Evolutionary conservation across 306 rosid species (phyloP).

Genomic region (Corylus heterophylla): DNA sequence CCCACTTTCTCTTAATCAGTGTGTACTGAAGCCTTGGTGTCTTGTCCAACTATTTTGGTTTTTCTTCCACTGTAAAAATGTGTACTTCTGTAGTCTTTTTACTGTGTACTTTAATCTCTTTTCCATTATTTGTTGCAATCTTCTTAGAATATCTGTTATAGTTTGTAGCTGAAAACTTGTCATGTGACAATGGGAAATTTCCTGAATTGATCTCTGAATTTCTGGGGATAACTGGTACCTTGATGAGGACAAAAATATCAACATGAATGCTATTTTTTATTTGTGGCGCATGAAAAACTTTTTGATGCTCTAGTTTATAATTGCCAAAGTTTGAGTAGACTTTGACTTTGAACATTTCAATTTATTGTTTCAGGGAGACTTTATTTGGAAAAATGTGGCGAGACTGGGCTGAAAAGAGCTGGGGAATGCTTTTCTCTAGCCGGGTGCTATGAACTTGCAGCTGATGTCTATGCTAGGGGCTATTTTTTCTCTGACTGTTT

Average conservation of each 20-base stretch:
- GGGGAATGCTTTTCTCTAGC: constrained; percentile 69
- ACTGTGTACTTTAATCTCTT: not conserved
- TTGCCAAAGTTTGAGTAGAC: no score
- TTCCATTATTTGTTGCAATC: not conserved
- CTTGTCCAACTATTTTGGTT: no score
- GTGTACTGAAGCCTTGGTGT: no score
- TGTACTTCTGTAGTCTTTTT: not conserved
- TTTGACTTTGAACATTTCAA: no score
- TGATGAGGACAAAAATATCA: not conserved
- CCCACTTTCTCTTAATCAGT: no score
- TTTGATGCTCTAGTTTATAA: no score
- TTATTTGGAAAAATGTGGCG: constrained; percentile 55
- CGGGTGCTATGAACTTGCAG: constrained; percentile 49
- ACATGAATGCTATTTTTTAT: not conserved
- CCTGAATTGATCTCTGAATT: not conserved
- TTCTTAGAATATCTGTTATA: not conserved
- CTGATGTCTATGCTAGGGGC: constrained; percentile 61
- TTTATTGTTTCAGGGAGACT: constrained; percentile 46
- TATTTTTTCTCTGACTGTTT: constrained; percentile 53
- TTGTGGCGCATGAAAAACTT: no score
- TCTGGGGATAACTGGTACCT: not conserved
- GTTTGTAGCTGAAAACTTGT: not conserved
- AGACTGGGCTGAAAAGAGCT: constrained; percentile 55
- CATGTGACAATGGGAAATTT: not conserved
- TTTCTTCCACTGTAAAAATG: no score